These are phyloP conservation scores for Hypoxylon sp. DNA, from an alignment of 2,329 filamentous ascomycete genomes.

Conservation along the genomic window DNA sequence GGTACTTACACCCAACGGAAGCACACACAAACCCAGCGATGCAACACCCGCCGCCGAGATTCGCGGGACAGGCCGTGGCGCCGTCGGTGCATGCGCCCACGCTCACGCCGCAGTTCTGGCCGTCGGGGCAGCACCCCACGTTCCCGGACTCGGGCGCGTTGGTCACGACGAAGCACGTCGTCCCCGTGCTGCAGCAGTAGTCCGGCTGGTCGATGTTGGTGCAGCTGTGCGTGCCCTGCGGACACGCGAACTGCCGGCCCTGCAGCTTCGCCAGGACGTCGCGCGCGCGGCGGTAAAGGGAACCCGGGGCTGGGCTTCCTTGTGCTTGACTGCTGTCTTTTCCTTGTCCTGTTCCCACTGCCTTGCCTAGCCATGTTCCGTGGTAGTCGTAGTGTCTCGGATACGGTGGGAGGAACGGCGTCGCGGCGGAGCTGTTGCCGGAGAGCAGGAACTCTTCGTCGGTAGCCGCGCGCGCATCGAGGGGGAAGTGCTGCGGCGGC, in stretches of 20 bases:
- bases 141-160: constrained; percentile 71
- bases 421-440: constrained; percentile 52
- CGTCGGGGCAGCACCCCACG: constrained; percentile 80
- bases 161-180: constrained; percentile 73
- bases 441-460: constrained; percentile 45
- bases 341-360: constrained; percentile 25
- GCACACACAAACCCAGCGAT: constrained; percentile 77
- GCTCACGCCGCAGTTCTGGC: constrained; percentile 71
- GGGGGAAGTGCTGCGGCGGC: constrained; percentile 40
- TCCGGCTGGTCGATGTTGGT: constrained; percentile 72
- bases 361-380: background rate
- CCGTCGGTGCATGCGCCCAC: constrained; percentile 72
- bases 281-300: constrained; percentile 58
- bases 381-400: constrained; percentile 58
- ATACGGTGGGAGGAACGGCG: constrained; percentile 64
- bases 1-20: constrained; percentile 77
- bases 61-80: constrained; percentile 73
- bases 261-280: constrained; percentile 63
- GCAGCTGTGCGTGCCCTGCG: constrained; percentile 74
- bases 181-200: constrained; percentile 77
- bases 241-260: constrained; percentile 74
- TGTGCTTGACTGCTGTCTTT: constrained; percentile 28
- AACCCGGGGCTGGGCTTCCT: constrained; percentile 30
- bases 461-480: constrained; percentile 49
- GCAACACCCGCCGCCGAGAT: constrained; percentile 80